phyloP scores from a whole-genome alignment of 2,329 filamentous ascomycete species.

The Fusarium anguioides region DNA sequence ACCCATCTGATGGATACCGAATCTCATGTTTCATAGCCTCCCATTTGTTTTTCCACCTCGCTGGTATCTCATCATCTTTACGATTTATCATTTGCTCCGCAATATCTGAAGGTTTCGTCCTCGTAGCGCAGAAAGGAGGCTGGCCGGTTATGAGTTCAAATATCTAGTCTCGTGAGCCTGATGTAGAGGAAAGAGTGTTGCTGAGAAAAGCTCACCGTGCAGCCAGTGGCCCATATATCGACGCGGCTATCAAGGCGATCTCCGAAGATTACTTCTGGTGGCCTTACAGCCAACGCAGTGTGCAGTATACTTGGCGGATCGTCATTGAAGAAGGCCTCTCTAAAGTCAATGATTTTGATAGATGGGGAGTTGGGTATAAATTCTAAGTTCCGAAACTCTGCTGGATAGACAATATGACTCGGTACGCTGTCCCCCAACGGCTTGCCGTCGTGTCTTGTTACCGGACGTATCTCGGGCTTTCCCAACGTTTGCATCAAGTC shows the following conservation, averaged over 20 bases:
- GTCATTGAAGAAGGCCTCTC: constrained; percentile 28
- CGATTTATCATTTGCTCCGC: constrained; percentile 34
- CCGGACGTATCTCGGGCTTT: constrained; percentile 5
- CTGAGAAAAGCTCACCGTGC: constrained; percentile 40
- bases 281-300: constrained; percentile 31
- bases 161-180: constrained; percentile 19
- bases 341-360: constrained; percentile 41
- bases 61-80: constrained; percentile 21
- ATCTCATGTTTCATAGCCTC: constrained; percentile 1
- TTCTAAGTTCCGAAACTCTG: not conserved
- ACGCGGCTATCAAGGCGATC: constrained; percentile 31
- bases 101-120: constrained; percentile 22
- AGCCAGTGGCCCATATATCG: constrained; percentile 39
- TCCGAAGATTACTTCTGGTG: constrained; percentile 40
- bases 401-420: constrained; percentile 18
- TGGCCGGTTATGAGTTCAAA: constrained; percentile 44
- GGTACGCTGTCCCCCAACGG: constrained; percentile 5
- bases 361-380: not conserved
- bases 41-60: constrained; percentile 29
- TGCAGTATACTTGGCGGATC: constrained; percentile 11
- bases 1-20: not conserved
- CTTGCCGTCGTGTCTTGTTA: constrained; percentile 5
- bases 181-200: too few species aligned
- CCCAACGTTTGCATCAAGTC: constrained; percentile 19
- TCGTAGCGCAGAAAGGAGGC: constrained; percentile 35